A percentile compares a stretch with the other conserved stretches of the same genome.
Conservation (phyloP, 2,329 filamentous ascomycete species). For the Didymella keratinophila region DNA sequence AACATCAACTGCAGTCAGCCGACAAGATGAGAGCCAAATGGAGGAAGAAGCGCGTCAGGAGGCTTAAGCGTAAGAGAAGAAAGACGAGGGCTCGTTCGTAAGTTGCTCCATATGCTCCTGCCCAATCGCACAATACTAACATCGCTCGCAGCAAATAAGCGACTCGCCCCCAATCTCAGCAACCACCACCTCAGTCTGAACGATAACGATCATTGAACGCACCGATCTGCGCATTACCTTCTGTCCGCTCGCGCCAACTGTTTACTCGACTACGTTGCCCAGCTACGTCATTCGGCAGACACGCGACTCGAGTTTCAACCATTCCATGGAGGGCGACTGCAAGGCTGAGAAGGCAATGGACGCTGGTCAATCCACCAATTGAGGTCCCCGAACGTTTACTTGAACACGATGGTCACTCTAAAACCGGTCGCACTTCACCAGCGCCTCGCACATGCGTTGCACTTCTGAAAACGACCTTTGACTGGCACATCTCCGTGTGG, state of each 20-base stretch:
- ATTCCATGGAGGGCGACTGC: slow-evolving; percentile 35
- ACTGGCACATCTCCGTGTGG: slow-evolving; percentile 48
- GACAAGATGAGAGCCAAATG: slow-evolving; percentile 91
- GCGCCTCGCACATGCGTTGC: slow-evolving; percentile 22
- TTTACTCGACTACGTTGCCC: slow-evolving; percentile 33
- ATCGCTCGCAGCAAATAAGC: slow-evolving; percentile 56
- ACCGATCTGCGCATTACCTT: slow-evolving; percentile 36
- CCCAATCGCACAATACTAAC: slow-evolving; percentile 20
- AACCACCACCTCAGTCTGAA: slow-evolving; percentile 42
- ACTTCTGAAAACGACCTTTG: slow-evolving; percentile 45
- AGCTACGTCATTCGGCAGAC: slow-evolving; percentile 37
- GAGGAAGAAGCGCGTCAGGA: slow-evolving; percentile 99
- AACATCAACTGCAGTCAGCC: slow-evolving; percentile 46
- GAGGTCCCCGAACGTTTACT: slow-evolving; percentile 47
- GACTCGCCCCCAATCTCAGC: slow-evolving; percentile 55
- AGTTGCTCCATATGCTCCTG: slow-evolving; percentile 53
- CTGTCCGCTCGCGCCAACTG: slow-evolving; percentile 33
- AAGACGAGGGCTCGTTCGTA: slow-evolving; percentile 99
- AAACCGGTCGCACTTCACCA: slow-evolving; percentile 40
- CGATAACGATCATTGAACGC: slow-evolving; percentile 39
- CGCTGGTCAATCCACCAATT: slow-evolving; percentile 48
- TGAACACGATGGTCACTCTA: slow-evolving; percentile 48
- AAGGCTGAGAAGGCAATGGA: slow-evolving; percentile 40
- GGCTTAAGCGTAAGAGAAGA: slow-evolving; percentile 99
- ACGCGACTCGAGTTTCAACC: slow-evolving; percentile 39